A percentile compares a stretch with the other conserved stretches of the same genome.
Conservation (phyloP, 75 land plant genomes). For the Pinus albicaulis region DNA sequence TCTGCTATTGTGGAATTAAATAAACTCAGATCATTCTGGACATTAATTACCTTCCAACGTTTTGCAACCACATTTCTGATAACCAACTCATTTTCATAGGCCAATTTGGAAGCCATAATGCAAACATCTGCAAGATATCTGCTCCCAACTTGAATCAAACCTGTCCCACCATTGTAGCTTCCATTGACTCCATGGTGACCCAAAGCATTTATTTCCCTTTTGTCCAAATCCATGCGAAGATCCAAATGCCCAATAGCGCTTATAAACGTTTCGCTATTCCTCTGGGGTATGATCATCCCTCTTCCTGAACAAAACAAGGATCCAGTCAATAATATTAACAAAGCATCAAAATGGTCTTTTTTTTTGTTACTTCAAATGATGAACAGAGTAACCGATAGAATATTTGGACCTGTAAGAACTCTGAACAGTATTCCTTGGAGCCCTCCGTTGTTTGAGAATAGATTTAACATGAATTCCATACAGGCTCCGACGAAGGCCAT, state of each 20-base stretch:
- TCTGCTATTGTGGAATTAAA: no score
- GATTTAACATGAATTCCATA: slow-evolving; percentile 48
- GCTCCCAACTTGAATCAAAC: not conserved
- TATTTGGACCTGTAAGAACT: slow-evolving; percentile 31
- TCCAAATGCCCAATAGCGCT: slow-evolving; percentile 27
- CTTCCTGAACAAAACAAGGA: not conserved
- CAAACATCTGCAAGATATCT: slow-evolving; percentile 17
- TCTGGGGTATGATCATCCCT: slow-evolving; percentile 8
- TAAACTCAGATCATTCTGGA: no score
- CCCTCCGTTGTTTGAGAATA: slow-evolving; percentile 41
- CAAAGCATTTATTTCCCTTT: not conserved
- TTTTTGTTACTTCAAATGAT: no score
- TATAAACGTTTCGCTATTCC: slow-evolving; percentile 5
- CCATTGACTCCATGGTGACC: no score
- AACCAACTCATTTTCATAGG: slow-evolving; percentile 30
- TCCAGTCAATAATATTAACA: not conserved
- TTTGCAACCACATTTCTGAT: slow-evolving; percentile 21
- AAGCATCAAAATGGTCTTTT: not conserved
- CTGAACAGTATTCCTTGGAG: slow-evolving; percentile 30
- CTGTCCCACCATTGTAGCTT: no score
- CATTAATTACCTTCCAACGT: slow-evolving; percentile 30
- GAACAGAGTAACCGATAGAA: no score
- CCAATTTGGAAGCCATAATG: slow-evolving; percentile 53
- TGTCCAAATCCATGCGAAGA: slow-evolving; percentile 13
- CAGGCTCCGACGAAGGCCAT: slow-evolving; percentile 33